Conservation (phyloP, 768 basidiomycete species). For the Amanita polypyramis region DNA sequence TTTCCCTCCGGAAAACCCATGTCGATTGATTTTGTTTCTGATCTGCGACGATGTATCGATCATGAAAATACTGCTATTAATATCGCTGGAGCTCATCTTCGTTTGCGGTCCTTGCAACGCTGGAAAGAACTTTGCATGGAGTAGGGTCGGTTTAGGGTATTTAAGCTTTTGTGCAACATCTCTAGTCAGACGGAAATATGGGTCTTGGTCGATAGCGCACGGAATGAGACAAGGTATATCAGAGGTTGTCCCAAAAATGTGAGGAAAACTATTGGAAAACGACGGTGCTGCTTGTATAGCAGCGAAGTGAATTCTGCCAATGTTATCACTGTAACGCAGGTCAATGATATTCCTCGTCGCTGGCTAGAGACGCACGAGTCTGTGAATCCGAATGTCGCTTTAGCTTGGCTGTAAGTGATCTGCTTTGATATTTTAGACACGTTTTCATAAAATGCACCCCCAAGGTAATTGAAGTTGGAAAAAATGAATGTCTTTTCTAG, state of each 20-base stretch:
- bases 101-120: conserved; percentile 96
- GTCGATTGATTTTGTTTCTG: conserved; percentile 94
- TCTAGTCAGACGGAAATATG: conserved; percentile 95
- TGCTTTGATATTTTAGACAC: conserved; percentile 87
- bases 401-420: conserved; percentile 88
- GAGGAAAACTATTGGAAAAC: conserved; percentile 97
- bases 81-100: conserved; percentile 97
- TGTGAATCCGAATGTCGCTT: conserved; percentile 92
- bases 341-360: background rate
- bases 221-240: conserved; percentile 93
- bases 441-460: conserved; percentile 91
- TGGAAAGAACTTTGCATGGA: conserved; percentile 97
- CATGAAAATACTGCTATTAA: conserved; percentile 94
- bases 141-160: conserved; percentile 86
- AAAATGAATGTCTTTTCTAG: conserved; percentile 94
- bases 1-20: conserved; percentile 92
- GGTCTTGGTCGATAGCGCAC: conserved; percentile 96
- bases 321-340: conserved; percentile 72
- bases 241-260: conserved; percentile 79
- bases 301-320: conserved; percentile 95
- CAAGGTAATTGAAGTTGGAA: conserved; percentile 82
- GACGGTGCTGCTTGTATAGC: conserved; percentile 93
- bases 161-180: conserved; percentile 92
- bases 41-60: conserved; percentile 86
- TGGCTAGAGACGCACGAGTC: conserved; percentile 65